Conservation (phyloP, 768 basidiomycete species). For the Butyriboletus loyo region DNA sequence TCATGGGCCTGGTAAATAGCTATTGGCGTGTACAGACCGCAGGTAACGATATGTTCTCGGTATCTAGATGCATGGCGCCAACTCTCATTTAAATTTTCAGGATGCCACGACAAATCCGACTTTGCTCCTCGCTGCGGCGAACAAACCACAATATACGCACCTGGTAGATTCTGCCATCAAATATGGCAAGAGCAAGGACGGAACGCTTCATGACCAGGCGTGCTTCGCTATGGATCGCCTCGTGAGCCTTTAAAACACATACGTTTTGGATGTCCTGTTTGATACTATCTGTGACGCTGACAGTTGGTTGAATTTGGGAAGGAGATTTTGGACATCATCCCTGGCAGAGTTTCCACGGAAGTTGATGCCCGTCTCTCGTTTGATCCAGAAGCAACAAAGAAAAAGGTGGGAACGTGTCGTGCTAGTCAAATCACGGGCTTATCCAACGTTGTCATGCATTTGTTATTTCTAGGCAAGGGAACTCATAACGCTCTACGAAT, state of each 20-base stretch:
- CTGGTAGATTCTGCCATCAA: slow-evolving; percentile 71
- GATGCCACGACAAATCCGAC: slow-evolving; percentile 98
- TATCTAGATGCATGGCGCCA: neutral
- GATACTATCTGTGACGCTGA: neutral
- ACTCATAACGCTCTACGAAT: slow-evolving; percentile 89
- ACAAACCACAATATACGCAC: slow-evolving; percentile 78
- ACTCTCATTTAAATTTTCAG: slow-evolving; percentile 32
- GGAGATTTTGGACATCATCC: slow-evolving; percentile 89
- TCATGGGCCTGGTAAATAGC: slow-evolving; percentile 42
- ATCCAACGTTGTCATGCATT: neutral
- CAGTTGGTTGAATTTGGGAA: slow-evolving; percentile 95
- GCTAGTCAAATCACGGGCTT: too few species aligned
- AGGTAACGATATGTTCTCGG: slow-evolving; percentile 38
- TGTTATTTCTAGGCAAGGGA: slow-evolving; percentile 52
- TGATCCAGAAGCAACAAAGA: slow-evolving; percentile 84
- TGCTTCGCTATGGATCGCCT: slow-evolving; percentile 82
- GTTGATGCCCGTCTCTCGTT: slow-evolving; percentile 96
- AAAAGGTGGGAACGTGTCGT: slow-evolving; percentile 56
- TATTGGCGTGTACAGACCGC: slow-evolving; percentile 93
- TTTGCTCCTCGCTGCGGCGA: slow-evolving; percentile 84
- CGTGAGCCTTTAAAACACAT: slow-evolving; percentile 41
- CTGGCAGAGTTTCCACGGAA: slow-evolving; percentile 96
- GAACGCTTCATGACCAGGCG: slow-evolving; percentile 67
- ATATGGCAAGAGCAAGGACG: slow-evolving; percentile 75
- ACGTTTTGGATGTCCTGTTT: neutral